phyloP scores from a whole-genome alignment of 2,329 filamentous ascomycete genomes.

The Botryotinia convoluta region DNA sequence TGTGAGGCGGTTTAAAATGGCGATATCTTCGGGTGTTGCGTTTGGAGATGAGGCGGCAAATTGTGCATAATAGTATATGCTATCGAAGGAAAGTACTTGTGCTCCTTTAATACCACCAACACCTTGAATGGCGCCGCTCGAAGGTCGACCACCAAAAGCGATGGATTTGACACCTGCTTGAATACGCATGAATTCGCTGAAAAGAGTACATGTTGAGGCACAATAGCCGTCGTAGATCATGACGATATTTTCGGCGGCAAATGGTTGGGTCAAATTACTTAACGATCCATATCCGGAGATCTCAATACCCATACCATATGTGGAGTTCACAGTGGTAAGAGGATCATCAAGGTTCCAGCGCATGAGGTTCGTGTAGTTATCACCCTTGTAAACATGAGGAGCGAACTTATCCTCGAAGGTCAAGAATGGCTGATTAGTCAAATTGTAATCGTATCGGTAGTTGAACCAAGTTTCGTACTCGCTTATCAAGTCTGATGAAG shows the following conservation, averaged over 20 bases:
- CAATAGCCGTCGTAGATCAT: slow-evolving; percentile 52
- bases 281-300: slow-evolving; percentile 39
- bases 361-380: slow-evolving; percentile 30
- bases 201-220: slow-evolving; percentile 58
- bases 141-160: slow-evolving; percentile 58
- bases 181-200: slow-evolving; percentile 53
- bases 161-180: slow-evolving; percentile 55
- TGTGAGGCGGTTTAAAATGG: slow-evolving; percentile 27
- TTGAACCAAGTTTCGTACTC: slow-evolving; percentile 32
- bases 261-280: slow-evolving; percentile 39
- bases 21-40: slow-evolving; percentile 17
- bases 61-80: slow-evolving; percentile 28
- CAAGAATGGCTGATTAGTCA: slow-evolving; percentile 31
- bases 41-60: slow-evolving; percentile 23
- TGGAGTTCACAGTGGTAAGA: slow-evolving; percentile 29
- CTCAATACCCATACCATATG: slow-evolving; percentile 34
- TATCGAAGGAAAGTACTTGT: slow-evolving; percentile 35
- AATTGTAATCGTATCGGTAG: slow-evolving; percentile 34
- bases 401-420: slow-evolving; percentile 33
- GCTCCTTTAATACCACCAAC: slow-evolving; percentile 65
- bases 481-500: slow-evolving; percentile 26
- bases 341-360: slow-evolving; percentile 35
- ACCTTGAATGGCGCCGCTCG: slow-evolving; percentile 54
- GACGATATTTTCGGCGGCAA: slow-evolving; percentile 43
- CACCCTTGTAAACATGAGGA: slow-evolving; percentile 28